Base-by-base conservation (phyloP, 129 eudicot genomes). In the Pulicaria dysenterica region DNA sequence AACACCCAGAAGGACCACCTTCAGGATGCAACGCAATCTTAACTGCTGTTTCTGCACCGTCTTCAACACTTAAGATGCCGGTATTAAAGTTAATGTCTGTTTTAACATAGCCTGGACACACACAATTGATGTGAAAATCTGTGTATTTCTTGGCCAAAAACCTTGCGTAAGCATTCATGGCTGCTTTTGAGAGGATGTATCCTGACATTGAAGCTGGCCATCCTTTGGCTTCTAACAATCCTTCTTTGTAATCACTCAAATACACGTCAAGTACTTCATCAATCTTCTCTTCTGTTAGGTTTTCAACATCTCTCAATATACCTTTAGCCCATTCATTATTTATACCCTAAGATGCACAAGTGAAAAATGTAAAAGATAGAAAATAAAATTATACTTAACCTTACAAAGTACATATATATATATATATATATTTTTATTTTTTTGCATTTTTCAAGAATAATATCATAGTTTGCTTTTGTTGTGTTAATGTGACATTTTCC, bases 81-180 rank as follows among this genome's bases (percentile, higher is more conserved):
- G 50, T 63, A 61, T 85, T 72, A 72, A 44, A n/a, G 58, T 69
- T 85, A 0, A 83, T 44, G 73, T 85, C 82, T 2, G 88, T 82
- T 71, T 81, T 84, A 37, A 84, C 89, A 60, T 36, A 84, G 36
- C 95, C 95, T 3, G 95, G 90, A 24, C 85, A 80, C 17, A 87
- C 85, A 34, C 80, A 73, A 55, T 90, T 90, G 73, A 85, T 73
- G 69, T 8, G 42, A 45, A 83, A 64, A n/a, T 24, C 36, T 66
- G 91, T 83, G 77, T 84, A 53, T 50, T 81, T 87, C 14, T 79
- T 81, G 8, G 91, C 96, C 77, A 90, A 16, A n/a, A 90, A 57
- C 58, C 91, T 84, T 48, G 96, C 77, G 78, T 85, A 87, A 5
- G 85, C 90, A 81, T 81, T 90, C 77, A 83, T 31, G 51, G 84